A percentile compares a stretch with the other conserved stretches of the same genome.
phyloP scores from a whole-genome alignment of 169 alveolate genomes.

The Theileria orientalis region DNA sequence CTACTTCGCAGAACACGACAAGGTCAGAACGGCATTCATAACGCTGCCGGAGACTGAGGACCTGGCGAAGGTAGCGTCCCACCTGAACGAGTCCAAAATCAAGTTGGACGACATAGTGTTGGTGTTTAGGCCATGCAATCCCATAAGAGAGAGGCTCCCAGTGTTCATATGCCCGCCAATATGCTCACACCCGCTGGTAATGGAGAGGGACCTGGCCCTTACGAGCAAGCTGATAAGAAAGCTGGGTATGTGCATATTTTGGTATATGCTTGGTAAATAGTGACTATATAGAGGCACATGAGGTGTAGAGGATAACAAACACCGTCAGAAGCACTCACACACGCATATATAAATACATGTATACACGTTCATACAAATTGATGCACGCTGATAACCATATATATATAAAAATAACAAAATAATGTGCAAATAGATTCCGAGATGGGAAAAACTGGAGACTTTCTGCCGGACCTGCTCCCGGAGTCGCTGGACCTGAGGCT shows the following conservation, averaged over 20 bases:
- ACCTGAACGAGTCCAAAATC: constrained; percentile 17
- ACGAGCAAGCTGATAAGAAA: constrained; percentile 50
- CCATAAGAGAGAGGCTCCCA: constrained; percentile 44
- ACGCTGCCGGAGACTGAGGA: constrained; percentile 49
- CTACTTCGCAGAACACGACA: constrained; percentile 62
- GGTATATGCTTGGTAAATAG: no score
- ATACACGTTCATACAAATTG: no score
- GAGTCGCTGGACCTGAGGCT: constrained; percentile 38
- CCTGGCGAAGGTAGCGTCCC: constrained; percentile 29
- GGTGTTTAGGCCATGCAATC: constrained; percentile 62
- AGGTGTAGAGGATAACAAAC: no score
- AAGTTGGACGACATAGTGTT: constrained; percentile 56
- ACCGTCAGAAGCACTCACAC: no score
- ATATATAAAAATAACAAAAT: no score
- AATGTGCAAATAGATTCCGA: constrained; percentile 65
- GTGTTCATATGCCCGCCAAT: constrained; percentile 66
- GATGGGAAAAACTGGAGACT: constrained; percentile 34
- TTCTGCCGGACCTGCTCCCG: constrained; percentile 33
- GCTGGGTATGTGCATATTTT: constrained; percentile 27
- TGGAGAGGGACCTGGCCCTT: constrained; percentile 44
- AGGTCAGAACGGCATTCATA: constrained; percentile 58
- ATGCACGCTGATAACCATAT: no score
- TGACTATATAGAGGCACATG: no score
- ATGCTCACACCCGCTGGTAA: constrained; percentile 55
- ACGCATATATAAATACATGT: no score